phyloP scores from a whole-genome alignment of 1,139 yeast species.

The Blastobotrys proliferans region DNA sequence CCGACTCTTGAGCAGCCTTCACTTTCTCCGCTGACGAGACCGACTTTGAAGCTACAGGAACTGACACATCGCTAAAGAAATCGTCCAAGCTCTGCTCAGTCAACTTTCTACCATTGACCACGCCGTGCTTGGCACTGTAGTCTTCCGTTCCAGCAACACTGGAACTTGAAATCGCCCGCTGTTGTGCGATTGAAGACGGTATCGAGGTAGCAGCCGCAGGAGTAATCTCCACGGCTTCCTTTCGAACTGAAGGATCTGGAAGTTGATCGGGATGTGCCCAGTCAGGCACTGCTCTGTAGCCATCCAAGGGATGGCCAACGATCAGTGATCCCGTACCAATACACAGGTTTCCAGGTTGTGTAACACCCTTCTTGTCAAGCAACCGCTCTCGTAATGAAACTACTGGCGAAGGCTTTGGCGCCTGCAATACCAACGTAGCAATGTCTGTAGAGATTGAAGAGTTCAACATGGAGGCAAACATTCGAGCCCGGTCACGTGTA shows the following conservation, averaged over 20 bases:
- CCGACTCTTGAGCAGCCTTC: conserved; percentile 18
- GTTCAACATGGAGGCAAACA: conserved; percentile 51
- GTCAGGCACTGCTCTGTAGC: conserved; percentile 29
- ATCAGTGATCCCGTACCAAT: conserved; percentile 35
- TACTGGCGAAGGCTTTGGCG: conserved; percentile 60
- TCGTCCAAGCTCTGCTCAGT: conserved; percentile 79
- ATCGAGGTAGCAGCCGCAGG: conserved; percentile 10
- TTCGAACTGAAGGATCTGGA: conserved; percentile 30
- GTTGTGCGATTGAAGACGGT: not conserved
- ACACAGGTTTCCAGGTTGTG: conserved; percentile 21
- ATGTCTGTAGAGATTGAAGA: conserved; percentile 41
- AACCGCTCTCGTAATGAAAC: conserved; percentile 23
- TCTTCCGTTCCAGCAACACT: conserved; percentile 4
- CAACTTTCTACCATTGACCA: conserved; percentile 35
- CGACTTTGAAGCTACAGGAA: conserved; percentile 22
- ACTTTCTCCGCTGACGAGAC: conserved; percentile 25
- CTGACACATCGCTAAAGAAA: conserved; percentile 57
- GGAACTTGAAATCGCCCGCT: conserved; percentile 16
- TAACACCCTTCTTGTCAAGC: conserved; percentile 9
- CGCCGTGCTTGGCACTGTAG: conserved; percentile 18
- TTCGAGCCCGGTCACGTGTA: conserved; percentile 80
- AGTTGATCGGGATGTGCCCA: conserved; percentile 30
- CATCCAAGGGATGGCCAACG: conserved; percentile 34
- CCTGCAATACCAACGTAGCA: conserved; percentile 75
- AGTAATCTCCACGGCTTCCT: conserved; percentile 21